phyloP scores from a whole-genome alignment of 352 stramenopile species.

The Pythium biforme region DNA sequence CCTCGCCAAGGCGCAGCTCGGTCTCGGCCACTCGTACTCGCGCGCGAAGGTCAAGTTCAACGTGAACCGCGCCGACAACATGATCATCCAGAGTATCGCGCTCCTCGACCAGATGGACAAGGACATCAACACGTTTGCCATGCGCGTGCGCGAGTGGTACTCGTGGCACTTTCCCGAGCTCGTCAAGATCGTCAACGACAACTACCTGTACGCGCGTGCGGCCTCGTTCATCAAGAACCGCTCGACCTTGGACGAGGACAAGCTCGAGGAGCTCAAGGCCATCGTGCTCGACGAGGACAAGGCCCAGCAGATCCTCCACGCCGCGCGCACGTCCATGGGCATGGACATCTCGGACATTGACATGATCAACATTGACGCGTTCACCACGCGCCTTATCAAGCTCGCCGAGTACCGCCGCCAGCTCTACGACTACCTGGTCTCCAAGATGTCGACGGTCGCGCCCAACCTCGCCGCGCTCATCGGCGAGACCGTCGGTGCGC shows the following conservation, averaged over 20 bases:
- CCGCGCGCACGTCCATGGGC: slow-evolving; percentile 97
- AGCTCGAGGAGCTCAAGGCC: slow-evolving; percentile 77
- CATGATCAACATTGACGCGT: slow-evolving; percentile 99
- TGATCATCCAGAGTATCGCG: slow-evolving; percentile 99
- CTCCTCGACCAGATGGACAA: slow-evolving; percentile 99
- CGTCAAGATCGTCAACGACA: slow-evolving; percentile 99
- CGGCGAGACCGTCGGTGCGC: slow-evolving; percentile 97
- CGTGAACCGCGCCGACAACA: slow-evolving; percentile 99
- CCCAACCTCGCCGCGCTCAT: slow-evolving; percentile 99
- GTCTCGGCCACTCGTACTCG: slow-evolving; percentile 99
- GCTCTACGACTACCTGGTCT: slow-evolving; percentile 93
- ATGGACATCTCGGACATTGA: slow-evolving; percentile 99
- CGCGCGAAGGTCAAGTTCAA: slow-evolving; percentile 99
- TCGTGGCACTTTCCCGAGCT: slow-evolving; percentile 99
- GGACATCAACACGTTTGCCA: slow-evolving; percentile 99
- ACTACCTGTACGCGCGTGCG: slow-evolving; percentile 98
- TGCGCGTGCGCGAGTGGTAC: slow-evolving; percentile 99
- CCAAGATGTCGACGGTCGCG: slow-evolving; percentile 98
- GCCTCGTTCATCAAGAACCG: slow-evolving; percentile 97
- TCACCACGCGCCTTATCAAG: slow-evolving; percentile 98
- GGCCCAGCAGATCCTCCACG: slow-evolving; percentile 93
- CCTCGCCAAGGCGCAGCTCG: slow-evolving; percentile 97
- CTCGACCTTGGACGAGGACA: slow-evolving; percentile 76
- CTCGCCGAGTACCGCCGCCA: slow-evolving; percentile 98
- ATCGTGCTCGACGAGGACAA: slow-evolving; percentile 98